Evolutionary conservation across 495 filamentous ascomycete species (phyloP), one percentile per base, ranked within the genome.

Genomic region (Xylaria longipes): DNA sequence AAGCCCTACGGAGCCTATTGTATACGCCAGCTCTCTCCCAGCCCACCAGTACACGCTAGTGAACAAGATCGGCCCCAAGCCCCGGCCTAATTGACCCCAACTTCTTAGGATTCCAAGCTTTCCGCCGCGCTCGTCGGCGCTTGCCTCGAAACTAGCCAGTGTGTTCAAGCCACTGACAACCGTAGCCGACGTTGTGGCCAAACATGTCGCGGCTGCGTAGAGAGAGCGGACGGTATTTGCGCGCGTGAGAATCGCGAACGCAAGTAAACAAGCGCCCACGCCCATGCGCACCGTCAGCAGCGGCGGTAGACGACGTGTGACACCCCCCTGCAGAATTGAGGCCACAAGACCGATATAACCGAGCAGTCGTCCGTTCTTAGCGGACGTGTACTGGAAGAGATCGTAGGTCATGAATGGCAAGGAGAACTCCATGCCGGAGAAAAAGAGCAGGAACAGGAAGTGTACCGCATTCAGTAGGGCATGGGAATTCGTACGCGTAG

Each of bases 1-100:
- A 86, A 98, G 97, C 2, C 93, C 94, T 41, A 86, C 78, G 0
- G 93, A 93, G 4, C 96, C 97, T 77, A 92, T 84, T 1, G 83
- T 85, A 79, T 97, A 99, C 1, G 96, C 96, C 20, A 90, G 82
- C 76, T 97, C 91, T 48, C 96, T 84, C 0, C 97, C 96, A 39
- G 93, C 95, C 97, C 97, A 99, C 96, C 96, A 99, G 82, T 98
- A 99, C 69, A 99, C 85, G n/a, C 93, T 91, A 74, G 95, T 98
- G 76, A 98, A 99, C 57, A 97, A 77, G 31, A 98, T 75, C 1
- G 96, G 96, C 0, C 96, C 96, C 25, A 95, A 79, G 4, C 95
- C 93, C 29, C 97, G 85, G 3, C 96, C 97, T 12, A 94, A 84
- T 82, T 98, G 96, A 4, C 96, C 92, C 82, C 84, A 88, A 77